Base-by-base conservation (phyloP, 2,329 filamentous ascomycete species). In the Colletotrichum tofieldiae region DNA sequence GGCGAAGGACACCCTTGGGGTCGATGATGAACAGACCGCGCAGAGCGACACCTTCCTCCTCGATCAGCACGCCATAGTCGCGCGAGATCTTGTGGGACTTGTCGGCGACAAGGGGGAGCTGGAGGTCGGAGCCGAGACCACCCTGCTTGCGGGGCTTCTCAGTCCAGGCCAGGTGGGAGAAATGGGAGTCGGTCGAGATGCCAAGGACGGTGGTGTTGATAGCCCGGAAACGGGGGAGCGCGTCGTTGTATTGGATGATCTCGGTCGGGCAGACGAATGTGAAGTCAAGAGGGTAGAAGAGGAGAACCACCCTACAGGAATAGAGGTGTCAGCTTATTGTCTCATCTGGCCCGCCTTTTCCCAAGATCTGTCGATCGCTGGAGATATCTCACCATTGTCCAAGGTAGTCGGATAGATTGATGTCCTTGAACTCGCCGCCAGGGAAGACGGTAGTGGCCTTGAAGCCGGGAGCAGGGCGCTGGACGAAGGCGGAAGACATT, bases 251-350 rank as follows among this genome's bases (percentile, higher is more conserved):
- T 78, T 90, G 89, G 77, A 90, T 87, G 82, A 92, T 91, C 82
- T 92, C 89, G 78, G 88, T 90, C 37, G 89, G 89, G 84, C 90
- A 92, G 79, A 92, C 89, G 76, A 92, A 92, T 76, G 90, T 91
- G 86, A 90, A 92, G 77, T 91, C 90, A 83, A 91, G 90, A 69
- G 90, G 90, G 80, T 92, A 89, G 85, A 92, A 92, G 75, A 89
- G 87, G 43, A 92, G 88, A 76, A 92, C 84, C 71, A 92, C 87
- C 90, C 90, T 85, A 35, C n/a, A 56, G 39, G 3, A 26, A 63
- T 11, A 16, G 59, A 23, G 35, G 29, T 23, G 52, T 69, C 60
- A 72, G 69, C 26, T 45, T 12, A 0, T 23, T 32, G 29, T 52
- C 23, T 39, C 39, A 52, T 0, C 0, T 4, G 16, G 18, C 37